Percentiles rank a stretch among this genome's conserved stretches.
Evolutionary conservation across 2,329 filamentous ascomycete species (phyloP).

Genomic region (Trichoderma endophyticum): DNA sequence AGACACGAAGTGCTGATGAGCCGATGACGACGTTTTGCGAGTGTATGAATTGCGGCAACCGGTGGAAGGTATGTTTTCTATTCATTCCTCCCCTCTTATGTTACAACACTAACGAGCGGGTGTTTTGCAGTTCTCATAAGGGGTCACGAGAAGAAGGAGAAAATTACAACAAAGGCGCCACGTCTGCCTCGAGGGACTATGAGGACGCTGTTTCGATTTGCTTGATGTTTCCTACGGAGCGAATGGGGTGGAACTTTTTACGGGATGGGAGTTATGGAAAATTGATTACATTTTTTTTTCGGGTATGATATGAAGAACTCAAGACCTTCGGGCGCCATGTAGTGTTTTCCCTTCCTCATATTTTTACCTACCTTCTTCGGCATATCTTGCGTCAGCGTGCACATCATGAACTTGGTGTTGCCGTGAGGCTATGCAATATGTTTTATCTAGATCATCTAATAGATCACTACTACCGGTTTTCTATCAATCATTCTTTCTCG

Average conservation of each 20-base stretch:
- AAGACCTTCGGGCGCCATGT: neutral
- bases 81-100: neutral
- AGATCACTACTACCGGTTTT: slow-evolving; percentile 10
- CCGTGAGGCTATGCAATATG: neutral
- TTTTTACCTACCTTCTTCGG: neutral
- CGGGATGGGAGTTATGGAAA: slow-evolving; percentile 19
- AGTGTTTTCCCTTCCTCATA: neutral
- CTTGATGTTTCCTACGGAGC: slow-evolving; percentile 4
- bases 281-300: neutral
- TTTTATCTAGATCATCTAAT: slow-evolving; percentile 16
- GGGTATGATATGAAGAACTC: neutral
- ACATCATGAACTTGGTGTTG: neutral
- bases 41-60: slow-evolving; percentile 65
- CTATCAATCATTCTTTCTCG: neutral
- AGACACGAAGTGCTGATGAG: slow-evolving; percentile 93
- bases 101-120: neutral
- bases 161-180: neutral
- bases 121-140: slow-evolving; percentile 1
- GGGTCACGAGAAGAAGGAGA: neutral
- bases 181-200: neutral
- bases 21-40: slow-evolving; percentile 79
- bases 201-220: neutral
- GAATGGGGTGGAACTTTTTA: neutral
- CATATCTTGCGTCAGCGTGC: neutral
- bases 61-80: slow-evolving; percentile 61